A percentile compares a stretch with the other conserved stretches of the same genome.
phyloP scores from a whole-genome alignment of 257 asterid species.

The Forsythia viridissima region DNA sequence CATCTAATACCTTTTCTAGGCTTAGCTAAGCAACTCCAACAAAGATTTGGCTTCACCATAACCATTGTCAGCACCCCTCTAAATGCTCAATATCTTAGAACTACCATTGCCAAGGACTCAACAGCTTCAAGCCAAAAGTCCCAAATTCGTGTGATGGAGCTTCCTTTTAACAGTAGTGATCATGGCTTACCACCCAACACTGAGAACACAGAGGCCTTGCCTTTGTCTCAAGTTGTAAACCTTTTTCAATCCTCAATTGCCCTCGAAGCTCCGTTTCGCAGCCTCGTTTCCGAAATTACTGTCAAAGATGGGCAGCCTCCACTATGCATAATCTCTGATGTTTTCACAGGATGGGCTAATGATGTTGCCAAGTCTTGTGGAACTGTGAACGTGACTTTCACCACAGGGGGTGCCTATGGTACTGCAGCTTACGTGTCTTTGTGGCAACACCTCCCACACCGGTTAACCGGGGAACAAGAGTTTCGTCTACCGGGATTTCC shows the following conservation, averaged over 20 bases:
- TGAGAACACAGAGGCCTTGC: constrained; percentile 73
- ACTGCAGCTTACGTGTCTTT: constrained; percentile 67
- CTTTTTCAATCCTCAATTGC: constrained; percentile 51
- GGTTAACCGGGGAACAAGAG: constrained; percentile 32
- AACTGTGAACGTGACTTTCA: constrained; percentile 51
- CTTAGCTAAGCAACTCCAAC: constrained; percentile 46
- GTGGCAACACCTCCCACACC: constrained; percentile 85
- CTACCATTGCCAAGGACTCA: constrained; percentile 39
- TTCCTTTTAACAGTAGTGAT: constrained; percentile 50
- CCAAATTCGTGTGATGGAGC: constrained; percentile 43
- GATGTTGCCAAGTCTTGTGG: constrained; percentile 60
- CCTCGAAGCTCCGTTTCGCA: constrained; percentile 41
- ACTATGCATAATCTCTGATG: constrained; percentile 78
- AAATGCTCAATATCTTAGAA: constrained; percentile 50
- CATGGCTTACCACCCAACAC: constrained; percentile 72
- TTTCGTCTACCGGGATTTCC: constrained; percentile 63
- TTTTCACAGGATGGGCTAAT: constrained; percentile 71
- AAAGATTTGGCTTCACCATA: constrained; percentile 37
- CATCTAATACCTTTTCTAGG: constrained; percentile 69
- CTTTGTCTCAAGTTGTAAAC: constrained; percentile 41
- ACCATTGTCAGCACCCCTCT: constrained; percentile 68
- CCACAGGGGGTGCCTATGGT: constrained; percentile 89
- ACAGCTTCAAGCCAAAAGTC: constrained; percentile 3
- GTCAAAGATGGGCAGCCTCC: constrained; percentile 54
- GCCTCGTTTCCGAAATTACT: constrained; percentile 36